phyloP scores from a whole-genome alignment of 2,329 filamentous ascomycete genomes.

The Fusarium aywerte region DNA sequence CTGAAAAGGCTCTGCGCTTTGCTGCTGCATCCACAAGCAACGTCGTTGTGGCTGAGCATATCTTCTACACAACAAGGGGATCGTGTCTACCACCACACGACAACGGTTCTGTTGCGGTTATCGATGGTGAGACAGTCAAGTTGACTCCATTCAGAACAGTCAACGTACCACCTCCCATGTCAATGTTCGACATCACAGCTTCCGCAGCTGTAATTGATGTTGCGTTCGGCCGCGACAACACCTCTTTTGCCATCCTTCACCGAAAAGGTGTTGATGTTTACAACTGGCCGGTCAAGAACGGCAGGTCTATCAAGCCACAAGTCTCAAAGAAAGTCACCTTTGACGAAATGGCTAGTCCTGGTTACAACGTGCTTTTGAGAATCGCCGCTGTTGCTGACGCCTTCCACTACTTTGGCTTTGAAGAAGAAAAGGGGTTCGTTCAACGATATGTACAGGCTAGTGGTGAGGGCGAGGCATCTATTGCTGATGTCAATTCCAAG shows the following conservation, averaged over 20 bases:
- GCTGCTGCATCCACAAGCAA: constrained; percentile 63
- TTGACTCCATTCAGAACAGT: constrained; percentile 85
- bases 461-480: constrained; percentile 25
- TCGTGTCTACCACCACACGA: constrained; percentile 78
- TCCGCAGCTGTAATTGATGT: constrained; percentile 76
- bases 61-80: constrained; percentile 74
- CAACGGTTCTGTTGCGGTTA: constrained; percentile 80
- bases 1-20: constrained; percentile 81
- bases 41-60: constrained; percentile 72
- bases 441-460: constrained; percentile 41
- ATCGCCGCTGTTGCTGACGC: constrained; percentile 39
- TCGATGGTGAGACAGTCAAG: constrained; percentile 84
- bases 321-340: constrained; percentile 56
- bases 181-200: constrained; percentile 76
- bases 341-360: constrained; percentile 44
- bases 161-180: constrained; percentile 94
- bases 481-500: constrained; percentile 34
- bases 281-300: constrained; percentile 71
- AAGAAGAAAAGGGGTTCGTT: constrained; percentile 42
- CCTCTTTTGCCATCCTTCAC: constrained; percentile 78
- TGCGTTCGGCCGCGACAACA: constrained; percentile 73
- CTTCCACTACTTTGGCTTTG: constrained; percentile 50
- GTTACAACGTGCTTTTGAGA: constrained; percentile 16
- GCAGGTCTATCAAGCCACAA: constrained; percentile 59
- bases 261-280: constrained; percentile 74